Evolutionary conservation across 352 stramenopile species (phyloP), one percentile per base, ranked within the genome.

Genomic region (Globisporangium lucens): DNA sequence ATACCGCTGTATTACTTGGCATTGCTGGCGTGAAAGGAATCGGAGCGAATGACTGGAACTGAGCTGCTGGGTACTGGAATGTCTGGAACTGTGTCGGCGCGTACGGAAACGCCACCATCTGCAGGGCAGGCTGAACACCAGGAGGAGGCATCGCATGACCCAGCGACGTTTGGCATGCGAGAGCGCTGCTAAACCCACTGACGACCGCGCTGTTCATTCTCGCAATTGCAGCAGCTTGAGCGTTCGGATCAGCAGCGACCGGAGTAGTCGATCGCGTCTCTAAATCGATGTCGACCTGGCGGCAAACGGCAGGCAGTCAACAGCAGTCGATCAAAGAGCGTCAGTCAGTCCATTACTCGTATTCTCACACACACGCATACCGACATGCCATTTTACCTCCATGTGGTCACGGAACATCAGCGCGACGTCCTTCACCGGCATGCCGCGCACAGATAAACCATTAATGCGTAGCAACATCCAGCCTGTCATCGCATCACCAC

Each of bases 401-500:
- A 51, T 49, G 7, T 69, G 70, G 53, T 85, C 80, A n/a, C 75
- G 75, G 35, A 88, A 88, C 51, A 84, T 68, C 12, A 61, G 65
- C 0, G 79, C 79, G 15, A 85, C 77, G 20, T 85, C 67, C 17
- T 68, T 73, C 52, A 88, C 72, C 5, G 65, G 61, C 38, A 75
- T 29, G 2, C 76, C 77, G 29, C 52, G 63, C 65, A 83, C 78
- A 6, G 66, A 66, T 36, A 66, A 66, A 22, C 70, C 68, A 38
- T 85, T 82, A 12, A 88, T 82, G 24, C 46, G 61, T 59, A 74
- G 67, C 65, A 88, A 59, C 15, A 84, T 65, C 52, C 76, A 83
- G 12, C 79, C 79, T 88, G 17, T 24, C 17, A 51, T 24, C 17
- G 17, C 0, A 20, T 20, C 2, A 57, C 12, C 8, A 33, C 22